Percentiles rank a stretch among this genome's conserved stretches.
These are phyloP conservation scores for Diaporthe helianthi DNA, from an alignment of 2,329 filamentous ascomycete species.

Conservation along the genomic window DNA sequence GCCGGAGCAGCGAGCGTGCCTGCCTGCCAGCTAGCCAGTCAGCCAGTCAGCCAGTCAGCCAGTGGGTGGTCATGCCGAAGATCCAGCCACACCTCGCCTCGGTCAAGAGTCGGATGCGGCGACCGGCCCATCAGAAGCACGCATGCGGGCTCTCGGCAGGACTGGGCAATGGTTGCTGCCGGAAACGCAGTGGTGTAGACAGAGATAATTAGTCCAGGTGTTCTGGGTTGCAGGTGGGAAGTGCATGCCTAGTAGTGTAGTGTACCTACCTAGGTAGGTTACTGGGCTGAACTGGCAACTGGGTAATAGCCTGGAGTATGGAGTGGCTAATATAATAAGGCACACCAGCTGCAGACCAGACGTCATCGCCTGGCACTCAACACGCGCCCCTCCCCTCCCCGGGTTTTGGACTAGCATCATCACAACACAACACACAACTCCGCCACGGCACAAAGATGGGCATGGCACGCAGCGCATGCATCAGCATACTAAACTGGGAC, in stretches of 20 bases:
- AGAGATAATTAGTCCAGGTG: background rate
- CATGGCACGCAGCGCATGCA: background rate
- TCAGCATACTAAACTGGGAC: background rate
- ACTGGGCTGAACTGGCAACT: background rate
- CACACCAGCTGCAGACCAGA: conserved; percentile 16
- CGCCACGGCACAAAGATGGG: conserved; percentile 1
- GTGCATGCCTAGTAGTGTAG: background rate
- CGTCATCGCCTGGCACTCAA: conserved; percentile 3
- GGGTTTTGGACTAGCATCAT: background rate
- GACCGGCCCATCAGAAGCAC: conserved; percentile 16
- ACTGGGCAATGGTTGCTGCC: conserved; percentile 1
- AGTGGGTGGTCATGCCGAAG: conserved; percentile 15
- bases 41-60: background rate
- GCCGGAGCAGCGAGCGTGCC: conserved; percentile 13
- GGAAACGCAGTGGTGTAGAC: conserved; percentile 5
- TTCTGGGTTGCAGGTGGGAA: background rate
- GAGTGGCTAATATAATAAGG: conserved; percentile 2
- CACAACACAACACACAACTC: background rate
- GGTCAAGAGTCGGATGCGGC: conserved; percentile 16
- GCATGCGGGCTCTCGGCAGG: conserved; percentile 14
- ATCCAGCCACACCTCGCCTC: background rate
- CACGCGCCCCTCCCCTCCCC: no score
- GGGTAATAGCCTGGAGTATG: conserved; percentile 8
- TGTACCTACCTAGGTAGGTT: no score
- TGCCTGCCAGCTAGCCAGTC: no score